Base-by-base conservation (phyloP, 148 eudicot genomes). In the Cornus controversa region DNA sequence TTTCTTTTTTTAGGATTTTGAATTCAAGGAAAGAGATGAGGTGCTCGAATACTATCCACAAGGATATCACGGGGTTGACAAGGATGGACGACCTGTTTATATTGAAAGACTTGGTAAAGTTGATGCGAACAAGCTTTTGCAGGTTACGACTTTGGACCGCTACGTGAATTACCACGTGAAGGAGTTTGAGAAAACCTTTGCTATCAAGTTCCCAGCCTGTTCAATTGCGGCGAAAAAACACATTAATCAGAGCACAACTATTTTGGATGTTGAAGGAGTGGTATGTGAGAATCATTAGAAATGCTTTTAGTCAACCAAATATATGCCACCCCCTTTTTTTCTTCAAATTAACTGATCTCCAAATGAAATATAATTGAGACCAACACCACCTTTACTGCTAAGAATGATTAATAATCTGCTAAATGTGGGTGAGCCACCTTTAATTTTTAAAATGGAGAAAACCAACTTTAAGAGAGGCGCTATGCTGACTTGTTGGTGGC, bases 181-280 rank as follows among this genome's bases (percentile, higher is more conserved):
- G 70, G 98, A 94, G 79, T 94, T 94, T 81, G 98, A 94, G 79
- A 91, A 90, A 72, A 84, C 90, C 18, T 88, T 92, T 70, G 83
- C 77, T 25, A 80, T 82, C 24, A 94, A 90, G 80, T 90, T 91
- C 79, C 97, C 98, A 11, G 92, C 98, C 26, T 94, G 98, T 75
- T 89, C 96, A 0, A 85, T 94, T 79, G 90, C 96, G 27, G 97
- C 98, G 67, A 92, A 89, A 73, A 91, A 79, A 69, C 97, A 89
- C 79, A 87, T 94, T 40, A 96, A 94, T 75, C 97, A 92, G 67
- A 92, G 98, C 87, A 94, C 97, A 67, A 90, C 96, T 70, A 90
- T 94, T 80, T 84, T 92, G 82, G 98, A 92, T 91, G 98, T 92
- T 70, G 94, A 91, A 80, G 98, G 98, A 86, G 98, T 94, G 93